Evolutionary conservation across 768 basidiomycete species (phyloP).

Genomic region (Filobasidium wieringae): DNA sequence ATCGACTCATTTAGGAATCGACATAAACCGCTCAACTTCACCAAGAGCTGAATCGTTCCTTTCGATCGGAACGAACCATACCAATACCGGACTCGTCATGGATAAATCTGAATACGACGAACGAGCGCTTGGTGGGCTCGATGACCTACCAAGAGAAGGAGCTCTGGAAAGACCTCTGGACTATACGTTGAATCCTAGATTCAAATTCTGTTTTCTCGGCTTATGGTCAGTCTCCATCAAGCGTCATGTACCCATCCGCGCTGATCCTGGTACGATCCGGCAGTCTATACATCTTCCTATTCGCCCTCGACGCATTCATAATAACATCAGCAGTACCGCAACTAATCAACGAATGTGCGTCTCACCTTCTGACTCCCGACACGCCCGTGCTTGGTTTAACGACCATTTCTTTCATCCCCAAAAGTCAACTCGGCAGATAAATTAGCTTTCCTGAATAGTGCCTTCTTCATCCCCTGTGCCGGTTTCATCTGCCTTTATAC

Average conservation of each 20-base stretch:
- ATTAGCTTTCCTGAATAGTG: neutral
- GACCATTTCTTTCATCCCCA: neutral
- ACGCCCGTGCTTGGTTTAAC: too few species aligned
- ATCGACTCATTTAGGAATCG: too few species aligned
- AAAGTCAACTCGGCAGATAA: slow-evolving; percentile 12
- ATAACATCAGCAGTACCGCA: slow-evolving; percentile 20
- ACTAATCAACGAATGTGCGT: slow-evolving; percentile 20
- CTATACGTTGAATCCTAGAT: neutral
- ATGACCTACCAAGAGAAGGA: neutral
- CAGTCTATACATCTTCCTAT: slow-evolving; percentile 18
- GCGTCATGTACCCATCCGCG: neutral
- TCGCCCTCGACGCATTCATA: slow-evolving; percentile 23
- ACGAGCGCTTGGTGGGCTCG: neutral
- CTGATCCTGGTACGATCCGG: neutral
- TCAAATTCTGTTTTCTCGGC: neutral
- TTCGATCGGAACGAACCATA: neutral
- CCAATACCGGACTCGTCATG: neutral
- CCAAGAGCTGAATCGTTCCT: neutral
- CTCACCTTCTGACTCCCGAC: neutral
- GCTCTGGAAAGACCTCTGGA: neutral
- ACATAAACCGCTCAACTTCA: too few species aligned
- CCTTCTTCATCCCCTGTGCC: slow-evolving; percentile 24
- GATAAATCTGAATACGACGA: neutral
- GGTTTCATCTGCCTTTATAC: slow-evolving; percentile 18
- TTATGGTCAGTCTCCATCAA: neutral